phyloP scores from a whole-genome alignment of 805 yeast species.

The Yamadazyma ubonensis region DNA sequence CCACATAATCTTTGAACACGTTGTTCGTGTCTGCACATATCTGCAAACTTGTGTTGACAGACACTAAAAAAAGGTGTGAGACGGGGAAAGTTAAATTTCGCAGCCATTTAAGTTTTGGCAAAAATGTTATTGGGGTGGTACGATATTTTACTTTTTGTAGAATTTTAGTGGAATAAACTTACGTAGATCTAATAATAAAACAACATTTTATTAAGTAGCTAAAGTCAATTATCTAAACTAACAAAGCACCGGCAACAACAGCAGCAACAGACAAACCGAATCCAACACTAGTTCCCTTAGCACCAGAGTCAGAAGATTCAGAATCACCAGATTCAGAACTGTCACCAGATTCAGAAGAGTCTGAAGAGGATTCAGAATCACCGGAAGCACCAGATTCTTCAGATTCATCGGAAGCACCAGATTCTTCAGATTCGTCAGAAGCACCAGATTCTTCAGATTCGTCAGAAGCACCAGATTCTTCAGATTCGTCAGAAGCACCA shows the following conservation, averaged over 20 bases:
- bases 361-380: constrained; percentile 4
- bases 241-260: constrained; percentile 17
- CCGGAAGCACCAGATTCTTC: constrained; percentile 11
- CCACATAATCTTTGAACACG: no score
- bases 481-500: constrained; percentile 7
- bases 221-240: constrained; percentile 10
- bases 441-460: constrained; percentile 8
- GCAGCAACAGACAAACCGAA: constrained; percentile 14
- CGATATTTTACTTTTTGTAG: not conserved
- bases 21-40: not conserved
- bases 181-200: not conserved
- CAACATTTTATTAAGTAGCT: constrained; percentile 3
- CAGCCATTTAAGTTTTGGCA: not conserved
- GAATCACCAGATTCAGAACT: constrained; percentile 5
- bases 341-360: constrained; percentile 6
- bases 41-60: no score
- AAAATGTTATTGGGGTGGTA: not conserved
- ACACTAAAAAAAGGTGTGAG: no score
- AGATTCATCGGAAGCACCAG: constrained; percentile 6
- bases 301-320: constrained; percentile 9
- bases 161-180: not conserved
- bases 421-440: constrained; percentile 9
- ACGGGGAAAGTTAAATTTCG: no score
- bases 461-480: constrained; percentile 1
- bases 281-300: constrained; percentile 11